Percentiles rank a stretch among this genome's conserved stretches.
phyloP scores from a whole-genome alignment of 106 monocot species.

The Dactylorhiza incarnata region DNA sequence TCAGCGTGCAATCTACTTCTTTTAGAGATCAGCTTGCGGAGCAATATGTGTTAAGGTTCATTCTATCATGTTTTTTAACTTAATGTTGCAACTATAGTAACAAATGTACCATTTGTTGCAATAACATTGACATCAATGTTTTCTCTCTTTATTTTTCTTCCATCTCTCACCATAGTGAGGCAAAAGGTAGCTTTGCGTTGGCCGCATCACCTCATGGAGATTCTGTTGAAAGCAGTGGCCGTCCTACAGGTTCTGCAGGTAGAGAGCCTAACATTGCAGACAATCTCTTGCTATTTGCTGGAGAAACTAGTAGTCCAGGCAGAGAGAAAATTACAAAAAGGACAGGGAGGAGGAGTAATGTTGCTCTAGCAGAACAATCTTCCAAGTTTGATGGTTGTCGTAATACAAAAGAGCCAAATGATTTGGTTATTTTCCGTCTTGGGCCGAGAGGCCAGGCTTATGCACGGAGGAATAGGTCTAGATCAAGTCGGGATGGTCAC shows the following conservation, averaged over 20 bases:
- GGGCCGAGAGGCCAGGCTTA: conserved; percentile 79
- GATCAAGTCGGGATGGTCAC: conserved; percentile 45
- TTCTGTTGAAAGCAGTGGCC: conserved; percentile 84
- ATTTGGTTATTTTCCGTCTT: conserved; percentile 55
- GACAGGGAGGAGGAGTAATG: conserved; percentile 37
- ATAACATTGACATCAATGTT: not conserved
- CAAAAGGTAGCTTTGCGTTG: conserved; percentile 76
- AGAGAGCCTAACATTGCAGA: conserved; percentile 79
- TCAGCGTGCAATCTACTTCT: conserved; percentile 83
- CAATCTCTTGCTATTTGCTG: conserved; percentile 71
- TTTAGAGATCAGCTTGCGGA: conserved; percentile 49
- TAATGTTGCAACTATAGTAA: not conserved
- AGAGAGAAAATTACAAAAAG: conserved; percentile 33
- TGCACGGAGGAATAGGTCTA: conserved; percentile 66
- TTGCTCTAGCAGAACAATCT: conserved; percentile 25
- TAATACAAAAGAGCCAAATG: conserved; percentile 58
- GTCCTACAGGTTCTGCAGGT: conserved; percentile 33
- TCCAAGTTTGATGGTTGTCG: conserved; percentile 24
- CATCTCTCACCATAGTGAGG: conserved; percentile 40
- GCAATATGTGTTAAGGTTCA: conserved; percentile 52
- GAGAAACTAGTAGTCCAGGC: conserved; percentile 38
- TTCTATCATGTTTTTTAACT: not conserved
- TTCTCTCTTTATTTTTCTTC: not conserved
- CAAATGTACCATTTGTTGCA: not conserved
- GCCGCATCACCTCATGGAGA: conserved; percentile 79